Evolutionary conservation across 345 rosid species (phyloP).

Genomic region (Rubroshorea leprosula): DNA sequence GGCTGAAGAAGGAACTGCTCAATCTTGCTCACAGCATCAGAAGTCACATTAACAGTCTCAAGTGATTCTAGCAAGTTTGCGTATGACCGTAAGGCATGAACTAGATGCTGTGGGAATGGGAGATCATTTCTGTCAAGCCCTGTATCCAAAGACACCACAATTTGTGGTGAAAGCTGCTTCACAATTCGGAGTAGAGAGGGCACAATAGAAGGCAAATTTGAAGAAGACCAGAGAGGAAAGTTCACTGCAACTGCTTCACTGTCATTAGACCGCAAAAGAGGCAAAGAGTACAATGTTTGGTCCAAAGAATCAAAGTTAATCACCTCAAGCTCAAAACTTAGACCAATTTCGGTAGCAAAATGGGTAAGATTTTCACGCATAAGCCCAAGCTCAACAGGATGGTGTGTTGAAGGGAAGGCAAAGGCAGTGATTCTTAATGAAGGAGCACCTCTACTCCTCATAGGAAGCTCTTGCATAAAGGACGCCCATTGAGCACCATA

Average conservation of each 20-base stretch:
- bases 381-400: constrained; percentile 39
- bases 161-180: constrained; percentile 47
- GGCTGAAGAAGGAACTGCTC: constrained; percentile 52
- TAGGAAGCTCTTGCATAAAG: constrained; percentile 53
- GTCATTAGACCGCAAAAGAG: constrained; percentile 32
- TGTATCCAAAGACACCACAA: constrained; percentile 42
- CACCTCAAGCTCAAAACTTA: constrained; percentile 47
- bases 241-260: constrained; percentile 47
- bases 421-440: constrained; percentile 47
- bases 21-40: constrained; percentile 43
- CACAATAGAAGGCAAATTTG: constrained; percentile 32
- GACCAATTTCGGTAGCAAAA: constrained; percentile 43
- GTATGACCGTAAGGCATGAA: constrained; percentile 40
- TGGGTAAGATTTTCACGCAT: constrained; percentile 45
- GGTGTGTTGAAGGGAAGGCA: constrained; percentile 43
- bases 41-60: constrained; percentile 36
- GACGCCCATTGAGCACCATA: constrained; percentile 67
- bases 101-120: constrained; percentile 40
- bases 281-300: constrained; percentile 27
- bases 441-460: constrained; percentile 36
- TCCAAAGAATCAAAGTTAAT: constrained; percentile 39
- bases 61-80: constrained; percentile 38
- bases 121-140: constrained; percentile 45
- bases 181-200: constrained; percentile 40
- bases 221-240: constrained; percentile 40